These are phyloP conservation scores for Polychaeton citri DNA, from an alignment of 2,329 filamentous ascomycete genomes.

Conservation along the genomic window DNA sequence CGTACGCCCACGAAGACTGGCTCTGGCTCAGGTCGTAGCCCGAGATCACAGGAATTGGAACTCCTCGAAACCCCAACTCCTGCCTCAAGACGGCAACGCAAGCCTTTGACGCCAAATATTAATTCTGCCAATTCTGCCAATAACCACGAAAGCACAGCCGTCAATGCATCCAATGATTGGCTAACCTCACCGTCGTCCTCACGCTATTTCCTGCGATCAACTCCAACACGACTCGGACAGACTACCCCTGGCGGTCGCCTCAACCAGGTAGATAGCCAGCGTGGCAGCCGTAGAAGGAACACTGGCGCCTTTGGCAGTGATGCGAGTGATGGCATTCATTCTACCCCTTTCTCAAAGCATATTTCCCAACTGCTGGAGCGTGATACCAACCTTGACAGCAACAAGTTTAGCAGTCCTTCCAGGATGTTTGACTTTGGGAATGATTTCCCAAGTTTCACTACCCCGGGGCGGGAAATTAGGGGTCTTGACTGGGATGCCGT, in stretches of 20 bases:
- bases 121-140: conserved; percentile 12
- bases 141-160: conserved; percentile 2
- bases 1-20: conserved; percentile 50
- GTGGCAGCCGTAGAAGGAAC: background rate
- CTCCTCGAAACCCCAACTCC: conserved; percentile 34
- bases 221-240: conserved; percentile 23
- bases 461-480: conserved; percentile 11
- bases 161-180: conserved; percentile 19
- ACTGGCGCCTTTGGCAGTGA: conserved; percentile 11
- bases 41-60: conserved; percentile 17
- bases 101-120: conserved; percentile 15
- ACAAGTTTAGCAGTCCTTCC: conserved; percentile 15
- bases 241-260: conserved; percentile 12
- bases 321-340: conserved; percentile 10
- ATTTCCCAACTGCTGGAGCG: conserved; percentile 53
- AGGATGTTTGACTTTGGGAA: conserved; percentile 16
- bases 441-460: conserved; percentile 19
- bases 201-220: conserved; percentile 26
- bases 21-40: conserved; percentile 36
- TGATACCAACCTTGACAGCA: conserved; percentile 7
- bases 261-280: background rate
- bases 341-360: conserved; percentile 48
- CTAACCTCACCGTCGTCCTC: conserved; percentile 20
- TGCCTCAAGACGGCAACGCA: conserved; percentile 23
- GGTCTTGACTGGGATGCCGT: conserved; percentile 15